A percentile compares a stretch with the other conserved stretches of the same genome.
Conservation (phyloP, 257 asterid species). For the Solanum okadae region DNA sequence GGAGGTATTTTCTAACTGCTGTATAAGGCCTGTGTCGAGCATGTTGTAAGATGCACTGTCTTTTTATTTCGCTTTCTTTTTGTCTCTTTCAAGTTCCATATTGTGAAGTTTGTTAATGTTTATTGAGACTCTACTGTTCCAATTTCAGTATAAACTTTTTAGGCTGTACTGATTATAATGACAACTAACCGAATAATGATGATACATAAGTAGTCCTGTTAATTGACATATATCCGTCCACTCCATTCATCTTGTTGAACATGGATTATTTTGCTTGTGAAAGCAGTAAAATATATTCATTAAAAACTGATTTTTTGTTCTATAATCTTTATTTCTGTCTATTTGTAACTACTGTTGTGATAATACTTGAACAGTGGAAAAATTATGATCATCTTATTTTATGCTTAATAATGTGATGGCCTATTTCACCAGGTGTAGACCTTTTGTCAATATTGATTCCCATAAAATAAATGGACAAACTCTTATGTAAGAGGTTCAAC, state of each 20-base stretch:
- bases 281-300: neutral
- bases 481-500: neutral
- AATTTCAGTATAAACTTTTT: neutral
- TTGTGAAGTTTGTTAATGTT: neutral
- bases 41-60: neutral
- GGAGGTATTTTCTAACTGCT: conserved; percentile 40
- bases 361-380: neutral
- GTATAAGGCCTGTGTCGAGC: neutral
- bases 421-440: neutral
- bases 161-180: neutral
- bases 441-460: neutral
- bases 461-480: neutral
- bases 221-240: neutral
- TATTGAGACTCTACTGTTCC: neutral
- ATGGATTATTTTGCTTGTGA: neutral
- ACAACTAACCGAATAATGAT: neutral
- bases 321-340: neutral
- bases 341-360: neutral
- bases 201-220: neutral
- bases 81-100: neutral
- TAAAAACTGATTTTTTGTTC: neutral
- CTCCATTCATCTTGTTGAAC: neutral
- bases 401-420: neutral
- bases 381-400: neutral
- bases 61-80: neutral